Evolutionary conservation across 208 protist genomes (phyloP).

Genomic region (Trypanosoma boissoni): DNA sequence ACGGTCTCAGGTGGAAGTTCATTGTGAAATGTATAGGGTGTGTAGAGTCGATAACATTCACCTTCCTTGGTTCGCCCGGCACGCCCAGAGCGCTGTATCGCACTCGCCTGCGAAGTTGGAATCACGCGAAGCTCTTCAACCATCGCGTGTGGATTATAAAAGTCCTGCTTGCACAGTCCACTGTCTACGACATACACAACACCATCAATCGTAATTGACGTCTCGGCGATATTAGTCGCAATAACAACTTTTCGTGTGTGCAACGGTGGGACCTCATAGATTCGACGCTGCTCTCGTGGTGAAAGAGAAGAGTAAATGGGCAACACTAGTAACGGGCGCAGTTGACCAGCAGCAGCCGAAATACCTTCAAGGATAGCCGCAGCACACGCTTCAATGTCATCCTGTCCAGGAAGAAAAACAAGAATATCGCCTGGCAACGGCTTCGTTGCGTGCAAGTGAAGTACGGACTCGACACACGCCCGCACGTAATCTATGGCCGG

Average conservation of each 20-base stretch:
- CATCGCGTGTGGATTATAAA: constrained; percentile 95
- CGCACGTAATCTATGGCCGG: constrained; percentile 98
- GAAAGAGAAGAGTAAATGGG: constrained; percentile 98
- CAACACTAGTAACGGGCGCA: constrained; percentile 93
- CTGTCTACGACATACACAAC: constrained; percentile 99
- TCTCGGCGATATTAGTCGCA: constrained; percentile 99
- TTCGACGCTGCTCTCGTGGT: constrained; percentile 96
- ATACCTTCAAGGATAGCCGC: constrained; percentile 58
- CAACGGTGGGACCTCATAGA: constrained; percentile 96
- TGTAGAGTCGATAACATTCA: constrained; percentile 97
- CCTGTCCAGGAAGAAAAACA: constrained; percentile 99
- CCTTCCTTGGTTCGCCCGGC: constrained; percentile 94
- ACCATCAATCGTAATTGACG: constrained; percentile 99
- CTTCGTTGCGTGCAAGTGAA: constrained; percentile 87
- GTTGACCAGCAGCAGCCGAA: constrained; percentile 40
- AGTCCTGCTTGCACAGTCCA: constrained; percentile 97
- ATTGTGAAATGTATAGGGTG: constrained; percentile 92
- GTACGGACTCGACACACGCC: constrained; percentile 92
- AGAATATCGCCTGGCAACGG: constrained; percentile 98
- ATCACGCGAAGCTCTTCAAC: constrained; percentile 96
- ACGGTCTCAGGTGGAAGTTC: constrained; percentile 92
- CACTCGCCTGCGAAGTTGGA: constrained; percentile 96
- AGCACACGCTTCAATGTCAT: constrained; percentile 95
- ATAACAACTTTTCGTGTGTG: constrained; percentile 95
- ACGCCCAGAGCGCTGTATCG: constrained; percentile 94